Conservation (phyloP, 192 early-diverging fungal genomes). For the Chytriomyces hyalinus region DNA sequence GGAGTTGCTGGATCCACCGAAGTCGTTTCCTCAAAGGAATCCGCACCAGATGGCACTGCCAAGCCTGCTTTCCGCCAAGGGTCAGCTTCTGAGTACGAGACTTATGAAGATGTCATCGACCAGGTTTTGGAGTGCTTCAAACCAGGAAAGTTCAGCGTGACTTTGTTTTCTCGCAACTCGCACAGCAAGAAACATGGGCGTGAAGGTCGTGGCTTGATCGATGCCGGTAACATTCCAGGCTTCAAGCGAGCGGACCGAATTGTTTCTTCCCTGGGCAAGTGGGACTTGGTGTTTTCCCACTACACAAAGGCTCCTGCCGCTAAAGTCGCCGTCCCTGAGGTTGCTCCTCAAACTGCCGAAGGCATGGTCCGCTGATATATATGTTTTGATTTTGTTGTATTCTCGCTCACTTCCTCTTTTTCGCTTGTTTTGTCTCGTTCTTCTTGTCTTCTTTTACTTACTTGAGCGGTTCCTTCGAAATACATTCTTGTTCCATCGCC, state of each 20-base stretch:
- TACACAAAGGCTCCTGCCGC: not conserved
- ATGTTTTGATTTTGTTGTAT: not conserved
- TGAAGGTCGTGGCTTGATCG: conserved; percentile 38
- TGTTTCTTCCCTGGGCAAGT: conserved; percentile 56
- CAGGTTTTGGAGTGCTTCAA: conserved; percentile 85
- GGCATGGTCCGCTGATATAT: not conserved
- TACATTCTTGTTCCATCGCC: no score
- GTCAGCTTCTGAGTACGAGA: conserved; percentile 53
- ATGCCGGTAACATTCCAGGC: conserved; percentile 39
- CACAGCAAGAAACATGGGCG: conserved; percentile 36
- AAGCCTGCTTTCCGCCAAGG: conserved; percentile 28
- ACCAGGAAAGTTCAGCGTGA: conserved; percentile 77
- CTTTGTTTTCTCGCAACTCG: conserved; percentile 69
- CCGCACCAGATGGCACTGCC: not conserved
- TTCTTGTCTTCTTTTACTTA: not conserved
- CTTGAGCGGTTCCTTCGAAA: no score
- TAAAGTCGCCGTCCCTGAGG: not conserved
- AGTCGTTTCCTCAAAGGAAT: conserved; percentile 15
- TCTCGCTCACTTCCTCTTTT: not conserved
- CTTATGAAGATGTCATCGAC: conserved; percentile 70
- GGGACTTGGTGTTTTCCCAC: conserved; percentile 60
- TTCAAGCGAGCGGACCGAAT: conserved; percentile 56
- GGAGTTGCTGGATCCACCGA: not conserved
- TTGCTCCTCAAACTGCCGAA: not conserved
- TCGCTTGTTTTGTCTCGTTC: not conserved